A percentile compares a stretch with the other conserved stretches of the same genome.
Evolutionary conservation across 805 yeast species (phyloP).

Genomic region (Millerozyma miso): DNA sequence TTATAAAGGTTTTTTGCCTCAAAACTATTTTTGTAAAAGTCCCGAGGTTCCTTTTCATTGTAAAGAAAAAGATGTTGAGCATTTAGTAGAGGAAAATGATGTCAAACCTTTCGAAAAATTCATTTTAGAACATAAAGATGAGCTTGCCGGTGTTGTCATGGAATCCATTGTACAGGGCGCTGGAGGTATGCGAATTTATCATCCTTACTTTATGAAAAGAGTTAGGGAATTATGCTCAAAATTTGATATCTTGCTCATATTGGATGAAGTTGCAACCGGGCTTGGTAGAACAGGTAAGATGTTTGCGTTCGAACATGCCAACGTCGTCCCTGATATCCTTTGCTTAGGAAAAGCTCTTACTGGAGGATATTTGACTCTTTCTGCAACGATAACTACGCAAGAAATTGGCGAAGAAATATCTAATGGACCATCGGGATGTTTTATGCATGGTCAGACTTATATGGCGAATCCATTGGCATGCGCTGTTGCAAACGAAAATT

Average conservation of each 20-base stretch:
- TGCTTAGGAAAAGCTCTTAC: slow-evolving; percentile 48
- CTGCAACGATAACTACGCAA: slow-evolving; percentile 37
- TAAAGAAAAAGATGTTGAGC: slow-evolving; percentile 5
- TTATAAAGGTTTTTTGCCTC: slow-evolving; percentile 22
- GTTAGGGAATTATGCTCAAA: slow-evolving; percentile 45
- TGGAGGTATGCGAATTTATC: slow-evolving; percentile 33
- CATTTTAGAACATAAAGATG: slow-evolving; percentile 21
- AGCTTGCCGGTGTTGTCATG: slow-evolving; percentile 30
- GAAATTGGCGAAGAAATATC: slow-evolving; percentile 21
- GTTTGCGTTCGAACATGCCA: slow-evolving; percentile 45
- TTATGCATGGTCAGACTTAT: slow-evolving; percentile 12
- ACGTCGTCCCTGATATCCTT: slow-evolving; percentile 45
- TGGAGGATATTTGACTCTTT: slow-evolving; percentile 44
- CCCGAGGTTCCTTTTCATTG: slow-evolving; percentile 11
- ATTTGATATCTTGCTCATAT: slow-evolving; percentile 46
- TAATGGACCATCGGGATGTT: slow-evolving; percentile 14
- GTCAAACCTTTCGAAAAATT: slow-evolving; percentile 20
- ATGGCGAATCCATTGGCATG: slow-evolving; percentile 5
- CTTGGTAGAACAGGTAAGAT: slow-evolving; percentile 48
- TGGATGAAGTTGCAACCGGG: slow-evolving; percentile 59
- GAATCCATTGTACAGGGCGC: slow-evolving; percentile 38
- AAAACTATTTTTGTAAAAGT: slow-evolving; percentile 18
- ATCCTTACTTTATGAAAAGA: slow-evolving; percentile 32
- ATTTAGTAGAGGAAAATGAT: slow-evolving; percentile 15
- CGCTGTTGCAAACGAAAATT: slow-evolving; percentile 3